Evolutionary conservation across 225 moss, liverwort and hornwort genomes (phyloP).

Genomic region (Sphagnum contortum): DNA sequence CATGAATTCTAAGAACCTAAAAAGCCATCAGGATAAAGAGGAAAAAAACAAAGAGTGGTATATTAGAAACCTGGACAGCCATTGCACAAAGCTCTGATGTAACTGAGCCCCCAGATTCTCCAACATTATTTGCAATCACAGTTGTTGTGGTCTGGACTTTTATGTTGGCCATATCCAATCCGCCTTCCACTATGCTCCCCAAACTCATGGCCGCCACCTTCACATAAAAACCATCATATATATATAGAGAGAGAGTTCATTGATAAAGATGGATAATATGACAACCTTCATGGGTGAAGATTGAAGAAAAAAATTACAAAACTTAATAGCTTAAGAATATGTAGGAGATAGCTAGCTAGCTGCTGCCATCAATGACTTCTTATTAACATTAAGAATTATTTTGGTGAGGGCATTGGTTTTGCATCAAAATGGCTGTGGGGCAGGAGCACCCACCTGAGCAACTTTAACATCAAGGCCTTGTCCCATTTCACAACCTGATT

Average conservation of each 20-base stretch:
- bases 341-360: background rate
- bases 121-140: slow-evolving; percentile 55
- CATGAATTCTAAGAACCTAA: too few relatives aligned
- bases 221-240: background rate
- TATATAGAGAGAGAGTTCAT: too few relatives aligned
- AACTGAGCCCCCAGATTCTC: slow-evolving; percentile 57
- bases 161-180: slow-evolving; percentile 46
- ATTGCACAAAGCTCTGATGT: slow-evolving; percentile 72
- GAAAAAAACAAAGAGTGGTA: too few relatives aligned
- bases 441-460: slow-evolving; percentile 47
- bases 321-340: background rate
- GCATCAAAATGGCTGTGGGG: background rate
- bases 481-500: slow-evolving; percentile 81
- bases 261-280: too few relatives aligned
- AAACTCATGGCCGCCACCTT: slow-evolving; percentile 75
- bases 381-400: too few relatives aligned
- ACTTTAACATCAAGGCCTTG: slow-evolving; percentile 86
- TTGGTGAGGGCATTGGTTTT: too few relatives aligned
- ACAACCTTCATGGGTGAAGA: too few relatives aligned
- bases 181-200: slow-evolving; percentile 45
- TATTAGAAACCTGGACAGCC: slow-evolving; percentile 48
- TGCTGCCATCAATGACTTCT: background rate
- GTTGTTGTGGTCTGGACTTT: slow-evolving; percentile 53
- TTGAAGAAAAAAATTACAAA: background rate
- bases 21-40: too few relatives aligned